These are phyloP conservation scores for Pseudonitzschia pungens DNA, from an alignment of 108 stramenopile genomes.

Conservation along the genomic window DNA sequence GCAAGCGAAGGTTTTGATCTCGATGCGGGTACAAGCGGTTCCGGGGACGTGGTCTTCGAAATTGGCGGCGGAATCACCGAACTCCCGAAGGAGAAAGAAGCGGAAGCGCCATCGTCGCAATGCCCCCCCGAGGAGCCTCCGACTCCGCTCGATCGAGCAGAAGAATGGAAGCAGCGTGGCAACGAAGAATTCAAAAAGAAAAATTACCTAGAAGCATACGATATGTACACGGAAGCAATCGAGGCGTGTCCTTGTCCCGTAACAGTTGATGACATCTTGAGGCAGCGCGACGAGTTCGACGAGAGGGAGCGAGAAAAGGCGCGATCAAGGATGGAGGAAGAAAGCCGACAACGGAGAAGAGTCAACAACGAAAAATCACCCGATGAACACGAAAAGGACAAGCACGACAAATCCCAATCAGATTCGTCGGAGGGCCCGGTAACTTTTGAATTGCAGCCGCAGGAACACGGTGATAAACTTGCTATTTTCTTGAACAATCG, in stretches of 20 bases:
- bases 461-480: conserved; percentile 52
- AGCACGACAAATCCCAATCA: conserved; percentile 5
- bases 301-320: conserved; percentile 32
- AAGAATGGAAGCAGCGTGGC: conserved; percentile 70
- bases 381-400: conserved; percentile 22
- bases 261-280: conserved; percentile 50
- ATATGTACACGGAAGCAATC: conserved; percentile 84
- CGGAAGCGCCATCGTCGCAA: background rate
- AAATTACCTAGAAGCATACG: conserved; percentile 74
- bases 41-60: conserved; percentile 56
- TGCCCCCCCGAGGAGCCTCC: conserved; percentile 1
- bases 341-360: conserved; percentile 20
- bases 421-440: conserved; percentile 13
- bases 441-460: conserved; percentile 19
- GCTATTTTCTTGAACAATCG: conserved; percentile 83
- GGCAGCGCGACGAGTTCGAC: conserved; percentile 45
- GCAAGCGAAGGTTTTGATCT: conserved; percentile 69
- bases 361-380: conserved; percentile 4
- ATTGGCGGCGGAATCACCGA: conserved; percentile 58
- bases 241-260: conserved; percentile 57
- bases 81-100: conserved; percentile 13
- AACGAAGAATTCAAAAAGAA: conserved; percentile 68
- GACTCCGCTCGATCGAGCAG: conserved; percentile 35
- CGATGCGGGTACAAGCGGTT: conserved; percentile 32
- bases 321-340: conserved; percentile 34